Percentiles rank a stretch among this genome's conserved stretches.
phyloP scores from a whole-genome alignment of 345 rosid species.

The Ricinus communis region DNA sequence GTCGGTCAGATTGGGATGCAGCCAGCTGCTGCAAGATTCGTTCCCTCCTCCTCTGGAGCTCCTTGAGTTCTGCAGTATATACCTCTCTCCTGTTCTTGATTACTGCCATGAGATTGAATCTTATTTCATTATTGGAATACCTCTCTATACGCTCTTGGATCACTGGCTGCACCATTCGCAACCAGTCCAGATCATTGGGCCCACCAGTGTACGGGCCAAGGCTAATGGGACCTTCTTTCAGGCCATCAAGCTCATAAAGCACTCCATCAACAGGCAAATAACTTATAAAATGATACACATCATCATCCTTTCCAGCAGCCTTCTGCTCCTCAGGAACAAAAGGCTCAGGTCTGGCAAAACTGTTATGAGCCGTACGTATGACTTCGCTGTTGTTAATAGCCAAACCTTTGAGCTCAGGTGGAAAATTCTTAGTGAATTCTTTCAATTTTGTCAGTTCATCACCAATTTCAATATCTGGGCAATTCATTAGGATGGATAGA shows the following conservation, averaged over 20 bases:
- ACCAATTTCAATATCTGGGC: conserved; percentile 85
- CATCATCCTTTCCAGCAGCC: conserved; percentile 86
- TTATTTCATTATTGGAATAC: conserved; percentile 87
- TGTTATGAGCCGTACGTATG: conserved; percentile 86
- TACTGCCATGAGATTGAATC: conserved; percentile 94
- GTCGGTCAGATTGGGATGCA: conserved; percentile 54
- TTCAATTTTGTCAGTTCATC: conserved; percentile 75
- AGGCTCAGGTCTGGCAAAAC: conserved; percentile 98
- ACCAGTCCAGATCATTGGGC: conserved; percentile 68
- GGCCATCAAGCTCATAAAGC: conserved; percentile 92
- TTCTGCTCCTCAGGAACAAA: conserved; percentile 91
- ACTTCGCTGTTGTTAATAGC: conserved; percentile 97
- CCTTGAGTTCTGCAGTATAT: conserved; percentile 81
- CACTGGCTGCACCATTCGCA: conserved; percentile 87
- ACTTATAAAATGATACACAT: conserved; percentile 95
- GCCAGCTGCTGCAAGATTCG: conserved; percentile 68
- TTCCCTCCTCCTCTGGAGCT: conserved; percentile 81
- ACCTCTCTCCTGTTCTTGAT: conserved; percentile 86
- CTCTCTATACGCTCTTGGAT: conserved; percentile 91
- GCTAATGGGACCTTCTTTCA: conserved; percentile 95
- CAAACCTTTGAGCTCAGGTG: conserved; percentile 90
- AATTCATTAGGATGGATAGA: conserved; percentile 82
- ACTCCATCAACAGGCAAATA: conserved; percentile 89
- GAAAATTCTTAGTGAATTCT: conserved; percentile 88
- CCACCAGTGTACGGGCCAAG: conserved; percentile 76